Evolutionary conservation across 2,329 filamentous ascomycete genomes (phyloP).

Genomic region (Onygena corvina): DNA sequence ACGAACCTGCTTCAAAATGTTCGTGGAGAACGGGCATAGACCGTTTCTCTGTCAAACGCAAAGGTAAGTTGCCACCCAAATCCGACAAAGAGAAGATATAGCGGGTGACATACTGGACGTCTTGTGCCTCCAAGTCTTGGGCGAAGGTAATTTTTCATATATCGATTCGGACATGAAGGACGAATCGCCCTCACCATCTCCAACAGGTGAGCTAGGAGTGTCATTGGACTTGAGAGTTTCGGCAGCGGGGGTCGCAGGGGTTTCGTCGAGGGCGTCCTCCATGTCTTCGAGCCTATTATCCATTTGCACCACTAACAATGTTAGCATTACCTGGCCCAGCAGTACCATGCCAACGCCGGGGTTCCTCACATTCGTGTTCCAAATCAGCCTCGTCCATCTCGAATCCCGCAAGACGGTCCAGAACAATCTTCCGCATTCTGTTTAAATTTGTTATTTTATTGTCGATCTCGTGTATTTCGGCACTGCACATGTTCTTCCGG

Average conservation of each 20-base stretch:
- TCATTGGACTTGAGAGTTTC: conserved; percentile 30
- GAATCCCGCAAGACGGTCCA: conserved; percentile 71
- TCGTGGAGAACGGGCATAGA: conserved; percentile 94
- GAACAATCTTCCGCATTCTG: conserved; percentile 80
- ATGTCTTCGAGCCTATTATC: conserved; percentile 53
- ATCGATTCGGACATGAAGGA: conserved; percentile 97
- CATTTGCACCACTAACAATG: conserved; percentile 40
- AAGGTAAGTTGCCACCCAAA: conserved; percentile 6
- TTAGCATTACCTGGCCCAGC: not conserved
- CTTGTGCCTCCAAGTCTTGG: conserved; percentile 41
- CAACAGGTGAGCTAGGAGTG: conserved; percentile 36
- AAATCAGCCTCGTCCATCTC: conserved; percentile 84
- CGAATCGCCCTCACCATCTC: conserved; percentile 43
- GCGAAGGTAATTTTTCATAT: conserved; percentile 77
- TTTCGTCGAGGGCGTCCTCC: conserved; percentile 44
- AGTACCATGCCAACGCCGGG: not conserved
- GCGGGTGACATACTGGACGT: conserved; percentile 28
- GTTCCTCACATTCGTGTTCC: conserved; percentile 69
- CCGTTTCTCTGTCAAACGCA: conserved; percentile 38
- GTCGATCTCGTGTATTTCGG: conserved; percentile 92
- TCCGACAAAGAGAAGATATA: not conserved
- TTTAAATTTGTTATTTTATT: conserved; percentile 90
- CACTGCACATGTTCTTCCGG: conserved; percentile 93
- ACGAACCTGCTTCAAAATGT: conserved; percentile 79
- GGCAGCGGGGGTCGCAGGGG: conserved; percentile 21